A percentile compares a stretch with the other conserved stretches of the same genome.
These are phyloP conservation scores for Ilyonectria destructans DNA, from an alignment of 2,329 filamentous ascomycete genomes.

Conservation along the genomic window DNA sequence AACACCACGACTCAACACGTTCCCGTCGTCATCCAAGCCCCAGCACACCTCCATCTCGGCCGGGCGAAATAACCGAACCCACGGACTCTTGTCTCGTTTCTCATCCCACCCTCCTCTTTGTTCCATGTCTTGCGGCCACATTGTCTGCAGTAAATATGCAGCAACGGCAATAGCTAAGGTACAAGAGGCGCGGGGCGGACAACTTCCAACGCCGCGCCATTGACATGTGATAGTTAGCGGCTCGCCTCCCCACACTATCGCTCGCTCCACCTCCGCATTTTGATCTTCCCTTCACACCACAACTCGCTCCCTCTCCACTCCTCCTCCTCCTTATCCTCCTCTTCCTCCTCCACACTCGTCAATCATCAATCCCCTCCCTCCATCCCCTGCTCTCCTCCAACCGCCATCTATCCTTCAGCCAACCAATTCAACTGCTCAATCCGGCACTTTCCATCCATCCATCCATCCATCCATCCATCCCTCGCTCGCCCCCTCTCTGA, in stretches of 20 bases:
- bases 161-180: neutral
- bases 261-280: slow-evolving; percentile 10
- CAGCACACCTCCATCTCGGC: no score
- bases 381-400: neutral
- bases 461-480: neutral
- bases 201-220: neutral
- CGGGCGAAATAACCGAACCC: slow-evolving; percentile 13
- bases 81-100: slow-evolving; percentile 7
- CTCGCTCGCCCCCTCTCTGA: slow-evolving; percentile 7
- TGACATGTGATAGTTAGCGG: neutral
- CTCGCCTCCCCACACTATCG: neutral
- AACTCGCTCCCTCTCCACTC: slow-evolving; percentile 1
- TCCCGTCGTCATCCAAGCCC: neutral
- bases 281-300: neutral
- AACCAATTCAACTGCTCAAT: neutral
- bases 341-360: neutral
- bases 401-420: neutral
- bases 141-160: neutral
- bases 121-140: neutral
- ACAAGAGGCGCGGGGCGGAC: neutral
- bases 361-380: neutral
- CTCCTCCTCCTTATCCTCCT: neutral
- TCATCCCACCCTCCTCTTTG: slow-evolving; percentile 11
- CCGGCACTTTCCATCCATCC: neutral
- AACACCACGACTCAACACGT: neutral